phyloP scores from a whole-genome alignment of 805 yeast species.

The Nakazawaea populi region DNA sequence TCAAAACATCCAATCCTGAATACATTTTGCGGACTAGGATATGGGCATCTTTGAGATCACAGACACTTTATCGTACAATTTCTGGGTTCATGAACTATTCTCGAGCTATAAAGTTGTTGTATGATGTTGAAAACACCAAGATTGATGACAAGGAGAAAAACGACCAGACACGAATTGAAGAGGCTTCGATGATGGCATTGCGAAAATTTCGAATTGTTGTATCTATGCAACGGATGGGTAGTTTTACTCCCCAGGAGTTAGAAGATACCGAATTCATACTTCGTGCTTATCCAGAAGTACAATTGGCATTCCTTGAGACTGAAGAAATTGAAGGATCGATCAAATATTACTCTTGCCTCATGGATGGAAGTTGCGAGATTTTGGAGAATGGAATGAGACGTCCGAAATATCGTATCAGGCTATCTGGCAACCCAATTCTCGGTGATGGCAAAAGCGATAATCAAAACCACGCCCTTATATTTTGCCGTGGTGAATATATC shows the following conservation, averaged over 20 bases:
- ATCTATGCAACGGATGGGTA: constrained; percentile 56
- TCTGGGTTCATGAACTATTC: constrained; percentile 80
- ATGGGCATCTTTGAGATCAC: constrained; percentile 83
- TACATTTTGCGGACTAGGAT: constrained; percentile 65
- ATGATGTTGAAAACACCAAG: constrained; percentile 44
- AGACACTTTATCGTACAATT: constrained; percentile 75
- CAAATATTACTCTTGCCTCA: constrained; percentile 54
- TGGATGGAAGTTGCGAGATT: constrained; percentile 66
- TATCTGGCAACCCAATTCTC: constrained; percentile 76
- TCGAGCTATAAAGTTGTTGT: constrained; percentile 62
- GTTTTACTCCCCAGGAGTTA: constrained; percentile 49
- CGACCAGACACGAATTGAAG: constrained; percentile 34
- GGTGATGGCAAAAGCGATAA: constrained; percentile 87
- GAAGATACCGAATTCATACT: constrained; percentile 54
- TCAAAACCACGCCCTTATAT: constrained; percentile 70
- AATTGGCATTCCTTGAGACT: constrained; percentile 55
- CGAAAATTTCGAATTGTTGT: constrained; percentile 60
- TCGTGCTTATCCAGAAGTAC: constrained; percentile 63
- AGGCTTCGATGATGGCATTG: constrained; percentile 48
- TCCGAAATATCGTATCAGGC: constrained; percentile 57
- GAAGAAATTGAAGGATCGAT: constrained; percentile 36
- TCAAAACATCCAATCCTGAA: constrained; percentile 58
- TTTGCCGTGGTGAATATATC: constrained; percentile 74
- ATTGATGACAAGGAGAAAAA: constrained; percentile 21
- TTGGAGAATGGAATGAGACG: constrained; percentile 49